phyloP scores from a whole-genome alignment of 2,329 filamentous ascomycete species.

The Eutypa lata region DNA sequence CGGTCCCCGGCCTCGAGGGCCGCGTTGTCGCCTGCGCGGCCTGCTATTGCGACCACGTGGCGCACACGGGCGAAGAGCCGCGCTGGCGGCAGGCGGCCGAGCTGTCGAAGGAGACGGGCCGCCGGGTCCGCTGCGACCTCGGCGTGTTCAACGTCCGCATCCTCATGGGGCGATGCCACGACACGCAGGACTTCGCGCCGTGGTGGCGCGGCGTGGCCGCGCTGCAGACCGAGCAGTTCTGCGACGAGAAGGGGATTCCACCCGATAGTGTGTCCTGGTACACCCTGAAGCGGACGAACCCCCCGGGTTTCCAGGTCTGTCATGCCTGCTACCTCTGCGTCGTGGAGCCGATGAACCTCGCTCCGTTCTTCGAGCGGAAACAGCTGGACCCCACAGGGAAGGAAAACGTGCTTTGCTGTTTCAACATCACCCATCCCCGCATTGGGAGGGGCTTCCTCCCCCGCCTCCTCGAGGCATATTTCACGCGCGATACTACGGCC shows the following conservation, averaged over 20 bases:
- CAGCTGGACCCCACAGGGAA: slow-evolving; percentile 3
- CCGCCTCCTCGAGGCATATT: slow-evolving; percentile 25
- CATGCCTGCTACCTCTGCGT: slow-evolving; percentile 32
- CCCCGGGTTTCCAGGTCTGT: slow-evolving; percentile 32
- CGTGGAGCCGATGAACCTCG: slow-evolving; percentile 27
- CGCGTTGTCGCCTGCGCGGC: slow-evolving; percentile 30
- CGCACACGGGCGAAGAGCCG: slow-evolving; percentile 25
- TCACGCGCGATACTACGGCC: slow-evolving; percentile 19
- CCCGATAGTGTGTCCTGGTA: slow-evolving; percentile 33
- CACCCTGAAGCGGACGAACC: no score
- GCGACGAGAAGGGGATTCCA: slow-evolving; percentile 26
- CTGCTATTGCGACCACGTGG: slow-evolving; percentile 36
- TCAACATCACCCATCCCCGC: slow-evolving; percentile 31
- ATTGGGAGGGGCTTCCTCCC: slow-evolving; percentile 16
- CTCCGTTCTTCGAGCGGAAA: slow-evolving; percentile 26
- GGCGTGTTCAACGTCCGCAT: slow-evolving; percentile 28
- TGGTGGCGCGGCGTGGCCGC: slow-evolving; percentile 32
- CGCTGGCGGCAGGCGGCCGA: slow-evolving; percentile 19
- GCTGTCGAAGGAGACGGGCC: slow-evolving; percentile 3
- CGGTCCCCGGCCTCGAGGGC: slow-evolving; percentile 12
- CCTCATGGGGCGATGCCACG: slow-evolving; percentile 27
- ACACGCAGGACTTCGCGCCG: slow-evolving; percentile 24
- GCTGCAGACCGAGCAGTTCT: slow-evolving; percentile 27
- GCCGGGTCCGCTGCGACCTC: slow-evolving; percentile 24
- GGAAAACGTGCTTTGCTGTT: slow-evolving; percentile 28